Base-by-base conservation (phyloP, 1,139 yeast species). In the Candida mesenterica region DNA sequence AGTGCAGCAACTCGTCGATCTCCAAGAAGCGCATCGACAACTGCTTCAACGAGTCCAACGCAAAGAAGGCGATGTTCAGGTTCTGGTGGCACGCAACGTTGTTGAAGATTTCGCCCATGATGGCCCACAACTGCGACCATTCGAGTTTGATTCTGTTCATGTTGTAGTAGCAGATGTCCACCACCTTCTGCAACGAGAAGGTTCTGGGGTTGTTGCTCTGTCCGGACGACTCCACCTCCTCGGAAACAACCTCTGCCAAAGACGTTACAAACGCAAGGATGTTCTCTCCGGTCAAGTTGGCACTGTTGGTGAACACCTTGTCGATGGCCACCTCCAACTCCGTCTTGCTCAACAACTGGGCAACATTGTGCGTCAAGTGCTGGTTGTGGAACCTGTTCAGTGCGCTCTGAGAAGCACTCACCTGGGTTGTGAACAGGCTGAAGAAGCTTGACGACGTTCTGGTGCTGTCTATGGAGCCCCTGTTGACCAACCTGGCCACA, bases 141-240 rank as follows among this genome's bases (percentile, higher is more conserved):
- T 94, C 97, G 45, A 94, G 81, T 57, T 96, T 80, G 50, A 94
- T 89, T 68, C 98, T 85, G 38, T 80, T 81, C 97, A 94, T 92
- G 58, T 94, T 94, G 65, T 94, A 94, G 59, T 92, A 92, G 61
- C 97, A 90, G 31, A 94, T 95, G 59, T 94, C 98, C 33, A 94
- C 96, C 71, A 94, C 85, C 55, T 94, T 94, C 52, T 89, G 97
- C 44, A 94, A 65, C 0, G 97, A 86, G 54, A 88, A 94, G 61
- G 89, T 83, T 55, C 98, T 73, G 19, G 98, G 98, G 43, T 87
- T 80, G 8, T 74, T 68, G 34, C 90, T 81, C 52, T 77, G 79
- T 5, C 92, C 92, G 1, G 96, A 85, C 1, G 95, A 84, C 47
- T 86, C 90, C 41, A 92, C 88, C 58, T 94, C 99, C 52, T 90